Evolutionary conservation across 306 rosid genomes (phyloP), one percentile per base, ranked within the genome.

Genomic region (Fragaria vesca): DNA sequence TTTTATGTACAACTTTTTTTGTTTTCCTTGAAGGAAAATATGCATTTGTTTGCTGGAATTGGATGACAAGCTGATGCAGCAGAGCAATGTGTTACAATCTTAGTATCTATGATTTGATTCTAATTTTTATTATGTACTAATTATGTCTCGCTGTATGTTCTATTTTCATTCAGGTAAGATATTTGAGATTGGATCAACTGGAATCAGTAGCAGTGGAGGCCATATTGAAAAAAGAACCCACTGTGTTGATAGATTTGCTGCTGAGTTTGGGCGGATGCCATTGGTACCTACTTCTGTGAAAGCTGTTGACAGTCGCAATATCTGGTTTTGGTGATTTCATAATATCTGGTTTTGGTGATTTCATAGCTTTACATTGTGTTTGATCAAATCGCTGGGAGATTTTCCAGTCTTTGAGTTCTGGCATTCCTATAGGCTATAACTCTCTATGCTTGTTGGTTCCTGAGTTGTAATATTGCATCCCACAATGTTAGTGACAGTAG

Each of bases 181-280:
- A 72, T 93, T 79, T 74, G 99, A 95, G 87, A 91, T 93, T 67
- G 99, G 99, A 76, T 92, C 99, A 54, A 91, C 97, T 38, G 99
- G 99, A 75, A 95, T 95, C 78, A 95, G 99, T 86, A 95, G 97
- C 82, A 38, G 90, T 85, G 99, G 97, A 73, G 97, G 97, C 70
- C 99, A 95, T 67, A 91, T 74, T 69, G 90, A 91, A 63, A 89
- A 77, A 84, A 89, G 99, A 89, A 83, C 90, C 12, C 82, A 89
- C 52, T 95, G 99, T 34, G 78, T 95, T 30, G 86, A 93, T 81
- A 86, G 76, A 75, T 95, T 95, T 83, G 93, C 77, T 6, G 76
- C 84, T 4, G 89, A 74, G 79, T 93, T 51, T 83, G 97, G 97
- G 45, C 76, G 81, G 82, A 88, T 93, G 97, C 97, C 99, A 36